Base-by-base conservation (phyloP, 192 early-diverging fungal genomes). In the Entomortierella chlamydospora region DNA sequence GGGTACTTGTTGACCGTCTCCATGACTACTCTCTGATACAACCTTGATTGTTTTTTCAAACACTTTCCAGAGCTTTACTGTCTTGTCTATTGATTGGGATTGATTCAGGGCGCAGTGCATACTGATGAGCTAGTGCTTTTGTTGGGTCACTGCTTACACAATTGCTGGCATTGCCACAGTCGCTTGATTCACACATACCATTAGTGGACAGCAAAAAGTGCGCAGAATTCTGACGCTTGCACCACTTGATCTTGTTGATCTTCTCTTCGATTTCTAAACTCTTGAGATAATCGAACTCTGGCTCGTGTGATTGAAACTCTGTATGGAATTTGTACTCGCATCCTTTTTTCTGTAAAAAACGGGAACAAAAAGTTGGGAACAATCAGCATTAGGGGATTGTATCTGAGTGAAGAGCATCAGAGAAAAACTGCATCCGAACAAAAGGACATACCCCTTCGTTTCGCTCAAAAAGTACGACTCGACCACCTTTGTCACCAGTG, bases 271-370 rank as follows among this genome's bases (percentile, higher is more conserved):
- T 99, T 84, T 99, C 97, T 72, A 99, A 88, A 87, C 94, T 96
- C 89, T 99, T 99, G 61, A 99, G 88, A 76, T 99, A 99, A 83
- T 99, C 97, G 72, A 99, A 99, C 87, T 99, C 97, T 34, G 97
- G 96, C 86, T 99, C 97, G 83, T 99, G 97, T 71, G 97, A 99
- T 84, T 99, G 97, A 79, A 99, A 99, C 83, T 99, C 97, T 56
- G 97, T 98, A 70, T 95, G 96, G 80, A 99, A 99, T 83, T 97
- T 97, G 89, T 98, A 99, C 84, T 99, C 97, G 85, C 97, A 98
- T n/a, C 94, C 91, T 84, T 96, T 95, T 89, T 99, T 99, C 96
- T 99, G 83, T n/a, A 17, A 33, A 2, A 3, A 34, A n/a, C 9
- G 2, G 13, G 37, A n/a, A 34, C 12, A 62, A 56, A 17, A 23